Evolutionary conservation across 306 rosid genomes (phyloP), one percentile per base, ranked within the genome.

Genomic region (Nissolia schottii): DNA sequence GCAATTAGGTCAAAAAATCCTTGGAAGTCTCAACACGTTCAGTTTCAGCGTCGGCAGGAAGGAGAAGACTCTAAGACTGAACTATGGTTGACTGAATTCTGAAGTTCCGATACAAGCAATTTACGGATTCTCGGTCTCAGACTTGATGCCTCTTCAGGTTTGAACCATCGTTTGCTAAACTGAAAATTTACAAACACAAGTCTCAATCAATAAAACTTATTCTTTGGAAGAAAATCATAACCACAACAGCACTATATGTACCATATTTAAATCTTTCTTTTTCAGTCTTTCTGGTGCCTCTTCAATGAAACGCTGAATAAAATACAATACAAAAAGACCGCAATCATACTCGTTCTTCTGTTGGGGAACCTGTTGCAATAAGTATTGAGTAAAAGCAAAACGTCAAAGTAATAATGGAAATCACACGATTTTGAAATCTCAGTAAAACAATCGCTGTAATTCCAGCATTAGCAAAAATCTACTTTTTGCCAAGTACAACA

Each of bases 341-440:
- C 99, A 94, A 35, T 94, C 99, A 80, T 68, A 94, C 29, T 91
- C 97, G 46, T 94, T 94, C 85, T 81, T 86, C 79, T 94, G 97
- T 79, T 91, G 99, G 7, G 99, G 99, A 62, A 94, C 99, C 99
- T 94, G 92, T 73, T 70, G 73, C 29, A 46, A 77, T 29, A 35
- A 78, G 58, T 60, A 54, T n/a, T 23, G 38, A 38, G 43, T 19
- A 49, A 70, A 46, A 40, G 50, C 65, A 72, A 78, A 22, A 55
- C 10, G 55, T 25, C 46, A 56, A 25, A 77, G 6, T 18, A 38
- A 35, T 66, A 10, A 6, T 5, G 9, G 59, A 64, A 18, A 63
- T 12, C 45, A n/a, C 31, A 41, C 27, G 46, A 48, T 51, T 59
- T 50, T 38, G 18, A 12, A 64, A 51, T 46, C 63, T 70, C 19